Base-by-base conservation (phyloP, 179 eudicot genomes). In the Vitellaria paradoxa region DNA sequence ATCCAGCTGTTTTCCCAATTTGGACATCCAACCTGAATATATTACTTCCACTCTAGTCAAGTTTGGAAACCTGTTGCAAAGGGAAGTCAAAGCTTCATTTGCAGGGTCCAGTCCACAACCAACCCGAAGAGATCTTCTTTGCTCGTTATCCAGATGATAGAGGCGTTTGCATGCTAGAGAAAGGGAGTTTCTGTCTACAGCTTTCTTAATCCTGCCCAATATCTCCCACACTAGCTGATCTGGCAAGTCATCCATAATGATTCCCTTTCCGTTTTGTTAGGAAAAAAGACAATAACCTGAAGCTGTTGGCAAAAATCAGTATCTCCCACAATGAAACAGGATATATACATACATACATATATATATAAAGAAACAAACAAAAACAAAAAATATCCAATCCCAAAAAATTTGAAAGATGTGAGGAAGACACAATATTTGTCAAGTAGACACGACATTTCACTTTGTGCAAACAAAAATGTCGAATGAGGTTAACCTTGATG, bases 1-100 rank as follows among this genome's bases (percentile, higher is more conserved):
- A 56, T 93, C 99, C 71, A 95, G 80, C 66, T 93, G 97, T 86
- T 88, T 90, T 6, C 99, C 99, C 64, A 88, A 80, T 72, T 87
- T 90, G 70, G 95, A 89, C 93, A 90, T 93, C 99, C 99, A 95
- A 68, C 97, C 99, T 5, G 92, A 85, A 80, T 93, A 93, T 66
- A 75, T 59, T 26, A 95, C 88, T 82, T 95, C 97, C 53, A 95
- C 88, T 78, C 83, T 93, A 64, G 76, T 82, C 82, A 95, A 85
- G 84, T 93, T 89, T 6, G 88, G 88, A 74, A 95, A 95, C 83
- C 99, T 85, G 53, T 74, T 75, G 85, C 97, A 93, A 64, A 95
- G 89, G 56, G 87, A 76, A 53, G 73, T 73, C 68, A 95, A 83
- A 24, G 92, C 90, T 82, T 91, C 87, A 81, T 88, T 89, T 71